Conservation (phyloP, 2,329 filamentous ascomycete genomes). For the Sphaerulina populicola region DNA sequence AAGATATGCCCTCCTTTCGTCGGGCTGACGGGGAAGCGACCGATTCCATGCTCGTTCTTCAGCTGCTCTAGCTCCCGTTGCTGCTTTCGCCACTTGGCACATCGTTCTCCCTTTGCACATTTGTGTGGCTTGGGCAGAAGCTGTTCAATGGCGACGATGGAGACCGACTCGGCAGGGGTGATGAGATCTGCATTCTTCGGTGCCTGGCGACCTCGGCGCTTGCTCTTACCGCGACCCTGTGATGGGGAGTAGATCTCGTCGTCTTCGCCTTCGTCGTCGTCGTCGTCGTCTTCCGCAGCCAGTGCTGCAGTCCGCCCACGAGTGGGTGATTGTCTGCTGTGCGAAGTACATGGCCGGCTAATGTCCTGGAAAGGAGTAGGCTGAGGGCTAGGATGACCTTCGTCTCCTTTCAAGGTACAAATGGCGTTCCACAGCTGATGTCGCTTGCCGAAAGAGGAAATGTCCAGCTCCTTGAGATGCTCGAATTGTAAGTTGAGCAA, state of each 20-base stretch:
- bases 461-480: constrained; percentile 72
- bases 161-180: constrained; percentile 73
- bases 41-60: constrained; percentile 55
- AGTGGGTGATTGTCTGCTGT: constrained; percentile 22
- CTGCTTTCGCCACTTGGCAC: constrained; percentile 71
- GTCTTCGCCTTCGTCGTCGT: too few species aligned
- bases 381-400: constrained; percentile 37
- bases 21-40: constrained; percentile 50
- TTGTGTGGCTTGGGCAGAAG: constrained; percentile 74
- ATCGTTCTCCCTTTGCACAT: constrained; percentile 80
- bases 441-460: constrained; percentile 71
- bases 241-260: constrained; percentile 28
- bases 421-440: constrained; percentile 76
- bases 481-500: constrained; percentile 87
- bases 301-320: constrained; percentile 16
- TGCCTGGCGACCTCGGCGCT: constrained; percentile 36
- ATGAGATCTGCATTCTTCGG: constrained; percentile 54
- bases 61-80: constrained; percentile 69
- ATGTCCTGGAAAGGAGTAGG: constrained; percentile 44
- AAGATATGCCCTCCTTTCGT: constrained; percentile 62
- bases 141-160: constrained; percentile 87
- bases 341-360: constrained; percentile 38
- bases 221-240: constrained; percentile 27
- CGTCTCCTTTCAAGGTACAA: constrained; percentile 52
- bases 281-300: constrained; percentile 18